Evolutionary conservation across 306 rosid species (phyloP).

Genomic region (Mimosa pudica): DNA sequence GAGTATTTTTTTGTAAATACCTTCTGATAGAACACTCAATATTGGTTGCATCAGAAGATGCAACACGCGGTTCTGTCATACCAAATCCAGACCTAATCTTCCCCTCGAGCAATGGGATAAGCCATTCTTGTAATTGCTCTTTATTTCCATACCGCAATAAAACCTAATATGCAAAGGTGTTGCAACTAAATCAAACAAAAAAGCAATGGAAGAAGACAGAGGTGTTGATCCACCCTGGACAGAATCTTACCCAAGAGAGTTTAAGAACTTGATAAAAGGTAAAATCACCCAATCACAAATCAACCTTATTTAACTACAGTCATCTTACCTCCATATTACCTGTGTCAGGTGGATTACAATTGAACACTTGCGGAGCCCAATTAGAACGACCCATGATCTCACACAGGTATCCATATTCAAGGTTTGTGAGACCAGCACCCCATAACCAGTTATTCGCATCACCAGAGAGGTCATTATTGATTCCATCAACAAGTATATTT

Average conservation of each 20-base stretch:
- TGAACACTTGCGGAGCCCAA: constrained; percentile 97
- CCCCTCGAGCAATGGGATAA: constrained; percentile 92
- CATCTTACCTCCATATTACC: constrained; percentile 97
- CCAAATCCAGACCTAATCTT: constrained; percentile 93
- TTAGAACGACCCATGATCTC: constrained; percentile 92
- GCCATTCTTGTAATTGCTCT: constrained; percentile 82
- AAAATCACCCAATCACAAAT: constrained; percentile 15
- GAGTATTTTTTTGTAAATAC: constrained; percentile 36
- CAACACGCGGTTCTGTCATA: constrained; percentile 92
- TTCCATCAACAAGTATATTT: constrained; percentile 59
- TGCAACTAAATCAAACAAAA: constrained; percentile 30
- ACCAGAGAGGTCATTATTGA: constrained; percentile 44
- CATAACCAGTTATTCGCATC: constrained; percentile 56
- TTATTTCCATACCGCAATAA: constrained; percentile 84
- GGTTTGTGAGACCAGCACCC: constrained; percentile 94
- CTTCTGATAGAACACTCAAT: constrained; percentile 86
- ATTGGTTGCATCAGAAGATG: constrained; percentile 95
- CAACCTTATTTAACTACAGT: constrained; percentile 27
- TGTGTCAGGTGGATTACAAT: constrained; percentile 93
- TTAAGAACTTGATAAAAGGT: neutral
- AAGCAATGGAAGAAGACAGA: constrained; percentile 8
- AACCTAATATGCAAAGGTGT: constrained; percentile 55
- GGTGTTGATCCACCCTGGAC: constrained; percentile 9
- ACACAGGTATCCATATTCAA: constrained; percentile 95
- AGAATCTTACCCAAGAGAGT: constrained; percentile 26